Evolutionary conservation across 768 basidiomycete genomes (phyloP), one percentile per base, ranked within the genome.

Genomic region (Candolleomyces eurysporus): DNA sequence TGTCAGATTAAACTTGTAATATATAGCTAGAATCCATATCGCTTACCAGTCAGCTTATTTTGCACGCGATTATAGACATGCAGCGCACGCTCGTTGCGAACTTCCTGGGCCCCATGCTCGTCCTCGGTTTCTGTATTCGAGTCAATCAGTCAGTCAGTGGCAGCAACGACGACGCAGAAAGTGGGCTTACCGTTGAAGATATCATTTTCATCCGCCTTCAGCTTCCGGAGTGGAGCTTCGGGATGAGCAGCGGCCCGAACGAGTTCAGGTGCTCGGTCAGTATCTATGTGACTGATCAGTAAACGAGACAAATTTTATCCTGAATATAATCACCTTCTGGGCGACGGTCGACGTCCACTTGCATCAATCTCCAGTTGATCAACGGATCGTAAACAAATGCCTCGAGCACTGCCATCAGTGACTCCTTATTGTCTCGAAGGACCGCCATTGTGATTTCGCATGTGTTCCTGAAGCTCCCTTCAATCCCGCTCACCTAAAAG

Each of bases 391-490:
- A 98, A 9, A 98, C 96, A 71, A 99, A 98, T 7, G 97, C 96
- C 73, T 99, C 97, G 31, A 99, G 80, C 19, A 99, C 96, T 5
- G 97, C 97, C 92, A 98, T 94, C 61, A 99, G 79, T n/a, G 95
- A 97, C 73, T 99, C 97, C 75, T 95, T 95, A 78, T 99, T 98
- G 61, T 92, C 93, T 32, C 97, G 90, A 59, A 98, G 77, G 5
- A 99, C 97, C 59, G 86, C 84, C 96, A 99, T 98, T n/a, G 94
- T 92, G 61, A 95, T 95, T 69, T 97, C 95, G 80, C 94, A 98
- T 9, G 93, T 95, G 64, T 89, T 90, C 68, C 92, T 84, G 84
- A 95, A 99, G 71, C 93, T 97, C 42, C 97, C 97, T 70, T 98
- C 94, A 63, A 99, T 97, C 22, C 97, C 96, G 75, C 95, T 96